Percentiles rank a stretch among this genome's conserved stretches.
Evolutionary conservation across 139 green algal genomes (phyloP).

Genomic region (Chlorella sorokiniana): DNA sequence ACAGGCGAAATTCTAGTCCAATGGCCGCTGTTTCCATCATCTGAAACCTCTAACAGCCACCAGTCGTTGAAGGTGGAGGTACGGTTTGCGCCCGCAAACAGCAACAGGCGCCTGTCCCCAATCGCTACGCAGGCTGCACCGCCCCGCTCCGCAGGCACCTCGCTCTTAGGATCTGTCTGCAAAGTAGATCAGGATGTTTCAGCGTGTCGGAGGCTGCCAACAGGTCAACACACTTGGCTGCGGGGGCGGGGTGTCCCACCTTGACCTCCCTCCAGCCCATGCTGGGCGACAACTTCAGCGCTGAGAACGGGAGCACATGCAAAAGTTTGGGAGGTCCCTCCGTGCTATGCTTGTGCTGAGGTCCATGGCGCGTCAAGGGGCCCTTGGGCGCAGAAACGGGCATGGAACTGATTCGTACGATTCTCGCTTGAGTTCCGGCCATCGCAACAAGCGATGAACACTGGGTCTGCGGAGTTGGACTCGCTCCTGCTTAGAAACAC

Average conservation of each 20-base stretch:
- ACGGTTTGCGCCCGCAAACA: slow-evolving; percentile 65
- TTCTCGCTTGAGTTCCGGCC: no score
- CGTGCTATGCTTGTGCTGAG: no score
- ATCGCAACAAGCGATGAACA: slow-evolving; percentile 7
- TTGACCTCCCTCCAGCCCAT: no score
- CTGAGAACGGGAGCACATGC: no score
- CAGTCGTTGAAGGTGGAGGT: slow-evolving; percentile 51
- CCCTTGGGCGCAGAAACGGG: no score
- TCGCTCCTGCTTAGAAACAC: not conserved
- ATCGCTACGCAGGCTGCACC: slow-evolving; percentile 47
- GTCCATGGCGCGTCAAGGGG: no score
- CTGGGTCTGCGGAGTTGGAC: not conserved
- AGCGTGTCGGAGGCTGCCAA: not conserved
- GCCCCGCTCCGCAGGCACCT: slow-evolving; percentile 49
- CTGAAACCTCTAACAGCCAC: slow-evolving; percentile 56
- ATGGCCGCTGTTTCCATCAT: slow-evolving; percentile 7
- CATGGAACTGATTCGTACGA: no score
- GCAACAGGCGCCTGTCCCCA: slow-evolving; percentile 46
- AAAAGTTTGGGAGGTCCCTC: no score
- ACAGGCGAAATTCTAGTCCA: slow-evolving; percentile 41
- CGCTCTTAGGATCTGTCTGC: slow-evolving; percentile 2
- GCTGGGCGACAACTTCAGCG: no score
- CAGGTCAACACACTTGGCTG: not conserved
- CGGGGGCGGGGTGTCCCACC: no score
- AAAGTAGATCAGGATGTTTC: not conserved